Conservation (phyloP, 805 yeast species). For the Wickerhamomyces sydowiorum region DNA sequence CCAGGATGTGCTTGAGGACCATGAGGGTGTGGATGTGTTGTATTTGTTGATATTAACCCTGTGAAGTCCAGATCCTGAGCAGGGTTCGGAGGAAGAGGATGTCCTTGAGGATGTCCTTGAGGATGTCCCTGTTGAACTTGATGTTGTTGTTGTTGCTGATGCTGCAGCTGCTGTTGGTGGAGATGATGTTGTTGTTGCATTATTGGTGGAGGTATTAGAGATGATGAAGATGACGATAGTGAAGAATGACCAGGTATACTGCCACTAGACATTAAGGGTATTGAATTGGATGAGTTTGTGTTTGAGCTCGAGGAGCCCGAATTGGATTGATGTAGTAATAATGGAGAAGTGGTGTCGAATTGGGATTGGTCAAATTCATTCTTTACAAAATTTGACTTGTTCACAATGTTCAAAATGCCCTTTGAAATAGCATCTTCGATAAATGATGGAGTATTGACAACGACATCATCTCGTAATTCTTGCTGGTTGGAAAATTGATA, state of each 20-base stretch:
- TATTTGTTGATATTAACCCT: neutral
- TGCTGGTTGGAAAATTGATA: conserved; percentile 6
- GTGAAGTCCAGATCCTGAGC: neutral
- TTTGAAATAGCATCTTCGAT: conserved; percentile 20
- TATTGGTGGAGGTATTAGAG: conserved; percentile 3
- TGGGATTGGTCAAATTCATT: neutral
- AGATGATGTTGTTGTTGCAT: neutral
- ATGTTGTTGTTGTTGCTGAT: conserved; percentile 3
- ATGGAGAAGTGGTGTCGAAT: neutral
- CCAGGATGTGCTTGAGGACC: neutral
- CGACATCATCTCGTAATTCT: conserved; percentile 10
- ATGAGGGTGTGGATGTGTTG: neutral
- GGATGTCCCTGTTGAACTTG: conserved; percentile 3
- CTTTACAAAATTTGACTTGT: conserved; percentile 8
- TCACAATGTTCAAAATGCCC: conserved; percentile 14
- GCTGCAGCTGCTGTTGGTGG: conserved; percentile 3
- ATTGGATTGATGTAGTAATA: neutral
- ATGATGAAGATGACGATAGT: neutral
- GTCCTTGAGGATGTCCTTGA: neutral
- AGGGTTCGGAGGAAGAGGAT: neutral
- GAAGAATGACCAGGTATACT: neutral
- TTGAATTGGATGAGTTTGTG: neutral
- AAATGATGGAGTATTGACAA: conserved; percentile 14
- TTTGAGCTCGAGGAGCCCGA: neutral
- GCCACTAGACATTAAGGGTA: neutral